Evolutionary conservation across 2,329 filamentous ascomycete genomes (phyloP).

Genomic region (Colletotrichum salicis): DNA sequence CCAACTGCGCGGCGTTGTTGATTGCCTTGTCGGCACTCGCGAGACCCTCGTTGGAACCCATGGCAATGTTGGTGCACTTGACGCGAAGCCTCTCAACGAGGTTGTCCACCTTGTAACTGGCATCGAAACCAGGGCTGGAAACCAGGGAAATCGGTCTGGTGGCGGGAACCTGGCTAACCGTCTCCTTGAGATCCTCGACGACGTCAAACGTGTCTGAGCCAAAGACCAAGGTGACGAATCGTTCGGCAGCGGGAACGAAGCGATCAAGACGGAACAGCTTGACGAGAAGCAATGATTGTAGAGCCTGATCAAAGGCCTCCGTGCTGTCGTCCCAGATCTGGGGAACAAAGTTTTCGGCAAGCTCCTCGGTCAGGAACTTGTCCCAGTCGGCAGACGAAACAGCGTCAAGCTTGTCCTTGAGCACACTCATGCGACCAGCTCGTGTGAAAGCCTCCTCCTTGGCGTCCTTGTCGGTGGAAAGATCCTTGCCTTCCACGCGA

Average conservation of each 20-base stretch:
- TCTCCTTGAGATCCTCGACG: constrained; percentile 85
- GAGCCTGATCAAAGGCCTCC: constrained; percentile 76
- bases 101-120: constrained; percentile 98
- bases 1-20: constrained; percentile 87
- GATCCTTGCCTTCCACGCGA: constrained; percentile 78
- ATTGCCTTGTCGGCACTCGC: constrained; percentile 96
- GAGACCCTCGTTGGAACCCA: constrained; percentile 96
- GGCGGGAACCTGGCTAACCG: constrained; percentile 84
- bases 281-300: constrained; percentile 87
- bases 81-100: constrained; percentile 86
- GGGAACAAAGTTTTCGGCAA: constrained; percentile 87
- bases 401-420: constrained; percentile 77
- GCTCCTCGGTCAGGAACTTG: constrained; percentile 83
- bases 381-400: constrained; percentile 77
- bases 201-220: constrained; percentile 84
- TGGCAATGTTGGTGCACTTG: constrained; percentile 95
- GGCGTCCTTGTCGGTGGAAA: constrained; percentile 74
- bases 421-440: constrained; percentile 74
- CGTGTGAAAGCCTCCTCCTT: constrained; percentile 76
- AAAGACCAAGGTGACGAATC: constrained; percentile 89
- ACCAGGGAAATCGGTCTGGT: constrained; percentile 89
- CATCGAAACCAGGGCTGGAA: constrained; percentile 96
- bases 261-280: constrained; percentile 96
- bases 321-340: constrained; percentile 75
- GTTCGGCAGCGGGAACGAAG: constrained; percentile 91